Evolutionary conservation across 331 rosid genomes (phyloP).

Genomic region (Pyracantha coccinea): DNA sequence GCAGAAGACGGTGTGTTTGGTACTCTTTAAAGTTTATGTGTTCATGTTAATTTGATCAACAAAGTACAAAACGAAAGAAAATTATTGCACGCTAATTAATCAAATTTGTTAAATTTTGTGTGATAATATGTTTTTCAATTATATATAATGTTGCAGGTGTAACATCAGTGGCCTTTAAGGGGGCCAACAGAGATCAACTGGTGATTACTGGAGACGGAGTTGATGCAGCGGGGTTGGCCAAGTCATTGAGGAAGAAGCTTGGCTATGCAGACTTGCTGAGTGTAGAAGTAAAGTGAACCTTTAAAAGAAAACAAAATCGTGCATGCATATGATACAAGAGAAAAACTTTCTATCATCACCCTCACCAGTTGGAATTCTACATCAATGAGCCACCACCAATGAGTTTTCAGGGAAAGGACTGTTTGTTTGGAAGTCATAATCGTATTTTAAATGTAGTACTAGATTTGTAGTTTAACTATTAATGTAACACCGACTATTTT

Average conservation of each 20-base stretch:
- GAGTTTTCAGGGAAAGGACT: too few relatives aligned
- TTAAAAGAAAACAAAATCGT: not conserved
- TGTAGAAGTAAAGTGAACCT: constrained; percentile 15
- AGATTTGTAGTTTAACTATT: not conserved
- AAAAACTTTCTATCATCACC: not conserved
- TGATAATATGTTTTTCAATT: not conserved
- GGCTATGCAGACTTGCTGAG: constrained; percentile 30
- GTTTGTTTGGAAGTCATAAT: too few relatives aligned
- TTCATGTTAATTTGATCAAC: not conserved
- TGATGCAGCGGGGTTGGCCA: constrained; percentile 36
- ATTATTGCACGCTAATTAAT: too few relatives aligned
- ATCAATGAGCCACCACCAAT: not conserved
- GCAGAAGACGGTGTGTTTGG: not conserved
- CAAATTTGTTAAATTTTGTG: not conserved
- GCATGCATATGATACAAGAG: not conserved
- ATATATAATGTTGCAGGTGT: constrained; percentile 26
- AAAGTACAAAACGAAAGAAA: too few relatives aligned
- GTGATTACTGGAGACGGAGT: constrained; percentile 46
- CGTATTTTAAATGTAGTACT: not conserved
- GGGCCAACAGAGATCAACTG: constrained; percentile 27
- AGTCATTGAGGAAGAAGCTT: constrained; percentile 37
- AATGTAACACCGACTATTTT: not conserved
- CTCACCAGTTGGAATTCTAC: not conserved
- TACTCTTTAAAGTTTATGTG: too few relatives aligned
- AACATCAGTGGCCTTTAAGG: constrained; percentile 26